These are phyloP conservation scores for Colletotrichum phormii DNA, from an alignment of 2,329 filamentous ascomycete genomes.

Conservation along the genomic window DNA sequence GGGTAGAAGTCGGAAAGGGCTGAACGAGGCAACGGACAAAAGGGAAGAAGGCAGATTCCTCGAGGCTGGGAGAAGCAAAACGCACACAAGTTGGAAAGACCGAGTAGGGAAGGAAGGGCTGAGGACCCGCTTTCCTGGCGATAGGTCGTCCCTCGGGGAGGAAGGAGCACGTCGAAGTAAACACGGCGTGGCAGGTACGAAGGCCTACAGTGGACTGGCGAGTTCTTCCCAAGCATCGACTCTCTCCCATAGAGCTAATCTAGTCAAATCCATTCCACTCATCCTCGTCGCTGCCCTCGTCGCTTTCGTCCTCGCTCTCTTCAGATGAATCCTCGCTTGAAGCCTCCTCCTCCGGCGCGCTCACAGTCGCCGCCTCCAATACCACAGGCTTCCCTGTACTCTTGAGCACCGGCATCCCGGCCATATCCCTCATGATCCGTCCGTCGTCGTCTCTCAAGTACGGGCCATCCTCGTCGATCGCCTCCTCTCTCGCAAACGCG, in stretches of 20 bases:
- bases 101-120: no score
- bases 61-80: neutral
- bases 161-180: neutral
- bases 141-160: neutral
- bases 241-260: neutral
- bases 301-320: slow-evolving; percentile 24
- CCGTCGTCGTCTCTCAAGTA: slow-evolving; percentile 67
- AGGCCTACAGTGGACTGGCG: neutral
- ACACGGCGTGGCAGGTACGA: neutral
- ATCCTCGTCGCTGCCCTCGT: slow-evolving; percentile 49
- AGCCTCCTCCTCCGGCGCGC: neutral
- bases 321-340: slow-evolving; percentile 1
- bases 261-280: slow-evolving; percentile 41
- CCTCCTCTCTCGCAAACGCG: slow-evolving; percentile 77
- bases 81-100: neutral
- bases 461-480: slow-evolving; percentile 55
- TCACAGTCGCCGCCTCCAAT: slow-evolving; percentile 39
- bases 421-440: slow-evolving; percentile 57
- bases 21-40: neutral
- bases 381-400: slow-evolving; percentile 47
- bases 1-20: neutral
- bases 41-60: neutral
- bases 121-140: neutral
- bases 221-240: neutral
- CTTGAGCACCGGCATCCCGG: slow-evolving; percentile 52